These are phyloP conservation scores for Suillus lakei DNA, from an alignment of 768 basidiomycete species.

Conservation along the genomic window DNA sequence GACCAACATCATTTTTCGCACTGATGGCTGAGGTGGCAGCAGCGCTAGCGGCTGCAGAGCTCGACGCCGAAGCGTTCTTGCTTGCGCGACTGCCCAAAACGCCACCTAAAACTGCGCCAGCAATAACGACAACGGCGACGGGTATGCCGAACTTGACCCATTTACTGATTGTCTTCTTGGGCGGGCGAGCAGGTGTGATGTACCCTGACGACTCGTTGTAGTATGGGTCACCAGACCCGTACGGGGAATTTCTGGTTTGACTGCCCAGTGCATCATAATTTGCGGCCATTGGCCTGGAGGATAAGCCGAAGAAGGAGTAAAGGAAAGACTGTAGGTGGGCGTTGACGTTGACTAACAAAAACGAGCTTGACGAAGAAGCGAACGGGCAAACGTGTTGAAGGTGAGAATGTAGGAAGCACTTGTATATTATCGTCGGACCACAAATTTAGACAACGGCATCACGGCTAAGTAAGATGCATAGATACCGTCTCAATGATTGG, in stretches of 20 bases:
- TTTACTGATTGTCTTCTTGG: conserved; percentile 61
- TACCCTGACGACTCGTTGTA: conserved; percentile 74
- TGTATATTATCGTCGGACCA: conserved; percentile 13
- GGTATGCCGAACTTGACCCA: conserved; percentile 83
- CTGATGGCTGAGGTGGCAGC: conserved; percentile 61
- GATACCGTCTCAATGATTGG: no score
- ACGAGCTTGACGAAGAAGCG: conserved; percentile 17
- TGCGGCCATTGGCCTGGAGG: conserved; percentile 41
- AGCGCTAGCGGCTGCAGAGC: conserved; percentile 33
- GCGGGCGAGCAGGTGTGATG: conserved; percentile 52
- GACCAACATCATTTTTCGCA: conserved; percentile 62
- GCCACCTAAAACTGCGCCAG: conserved; percentile 75
- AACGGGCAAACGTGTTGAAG: not conserved
- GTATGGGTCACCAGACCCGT: conserved; percentile 69
- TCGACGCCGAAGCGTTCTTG: conserved; percentile 35
- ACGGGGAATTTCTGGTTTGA: conserved; percentile 40
- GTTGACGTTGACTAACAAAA: conserved; percentile 18
- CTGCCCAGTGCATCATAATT: conserved; percentile 41
- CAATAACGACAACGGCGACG: conserved; percentile 62
- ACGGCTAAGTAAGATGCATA: no score
- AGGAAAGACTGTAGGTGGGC: conserved; percentile 29
- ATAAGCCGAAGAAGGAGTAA: conserved; percentile 16
- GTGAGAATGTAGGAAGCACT: not conserved
- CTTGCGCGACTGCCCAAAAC: conserved; percentile 71
- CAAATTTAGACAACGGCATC: conserved; percentile 15